These are phyloP conservation scores for Tilletia caries DNA, from an alignment of 1,284 basidiomycete genomes.

Conservation along the genomic window DNA sequence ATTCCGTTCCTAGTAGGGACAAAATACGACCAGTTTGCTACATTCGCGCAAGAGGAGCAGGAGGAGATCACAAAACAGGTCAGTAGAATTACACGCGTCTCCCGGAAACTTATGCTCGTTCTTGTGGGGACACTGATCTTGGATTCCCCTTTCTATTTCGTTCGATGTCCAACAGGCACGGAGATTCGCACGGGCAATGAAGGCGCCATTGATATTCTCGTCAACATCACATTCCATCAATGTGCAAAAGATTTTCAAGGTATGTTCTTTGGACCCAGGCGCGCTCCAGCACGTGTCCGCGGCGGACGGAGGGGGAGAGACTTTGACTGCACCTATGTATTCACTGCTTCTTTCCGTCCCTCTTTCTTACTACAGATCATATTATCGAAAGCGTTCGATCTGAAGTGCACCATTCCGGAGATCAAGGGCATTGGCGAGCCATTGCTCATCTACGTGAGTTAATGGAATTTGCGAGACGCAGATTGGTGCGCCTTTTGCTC, in stretches of 20 bases:
- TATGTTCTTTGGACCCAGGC: slow-evolving; percentile 55
- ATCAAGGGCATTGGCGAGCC: slow-evolving; percentile 42
- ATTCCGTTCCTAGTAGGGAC: slow-evolving; percentile 71
- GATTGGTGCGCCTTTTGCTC: too few species aligned
- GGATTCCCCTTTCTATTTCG: neutral
- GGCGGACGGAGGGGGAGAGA: too few species aligned
- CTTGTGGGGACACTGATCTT: neutral
- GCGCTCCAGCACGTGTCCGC: too few species aligned
- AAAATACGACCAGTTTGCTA: slow-evolving; percentile 95
- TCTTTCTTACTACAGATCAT: slow-evolving; percentile 12
- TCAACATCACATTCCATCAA: slow-evolving; percentile 97
- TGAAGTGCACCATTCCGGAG: slow-evolving; percentile 47
- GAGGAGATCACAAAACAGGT: slow-evolving; percentile 96
- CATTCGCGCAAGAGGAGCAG: slow-evolving; percentile 91
- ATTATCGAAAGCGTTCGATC: slow-evolving; percentile 31
- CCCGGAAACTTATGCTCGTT: neutral
- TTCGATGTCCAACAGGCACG: slow-evolving; percentile 56
- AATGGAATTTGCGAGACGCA: too few species aligned
- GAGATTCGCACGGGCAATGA: slow-evolving; percentile 95
- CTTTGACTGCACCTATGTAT: too few species aligned
- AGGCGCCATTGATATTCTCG: slow-evolving; percentile 95
- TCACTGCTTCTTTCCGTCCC: slow-evolving; percentile 1
- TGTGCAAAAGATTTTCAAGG: slow-evolving; percentile 77
- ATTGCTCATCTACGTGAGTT: slow-evolving; percentile 35
- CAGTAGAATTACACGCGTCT: slow-evolving; percentile 20